A percentile compares a stretch with the other conserved stretches of the same genome.
phyloP scores from a whole-genome alignment of 768 basidiomycete species.

The Serendipita sp. region DNA sequence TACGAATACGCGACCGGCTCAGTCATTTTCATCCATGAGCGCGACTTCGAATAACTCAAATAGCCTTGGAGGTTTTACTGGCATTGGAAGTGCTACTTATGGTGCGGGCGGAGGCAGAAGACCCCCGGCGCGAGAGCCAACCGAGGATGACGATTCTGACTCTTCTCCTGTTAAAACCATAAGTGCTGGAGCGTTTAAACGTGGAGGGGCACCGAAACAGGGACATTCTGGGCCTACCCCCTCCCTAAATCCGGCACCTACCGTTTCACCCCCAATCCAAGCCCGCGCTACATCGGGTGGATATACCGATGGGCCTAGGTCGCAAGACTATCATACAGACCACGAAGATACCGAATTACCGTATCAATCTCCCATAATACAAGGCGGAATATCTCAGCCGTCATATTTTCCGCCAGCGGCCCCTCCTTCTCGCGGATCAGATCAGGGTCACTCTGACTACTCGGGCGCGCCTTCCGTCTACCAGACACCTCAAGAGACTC shows the following conservation, averaged over 20 bases:
- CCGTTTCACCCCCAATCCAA: not conserved
- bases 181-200: not conserved
- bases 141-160: not conserved
- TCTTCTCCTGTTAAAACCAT: not conserved
- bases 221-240: not conserved
- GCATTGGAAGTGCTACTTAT: not conserved
- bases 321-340: no score
- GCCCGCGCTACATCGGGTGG: not conserved
- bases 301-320: no score
- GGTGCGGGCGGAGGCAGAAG: not conserved
- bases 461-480: not conserved
- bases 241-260: not conserved
- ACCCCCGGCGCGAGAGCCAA: not conserved
- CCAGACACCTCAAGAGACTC: not conserved
- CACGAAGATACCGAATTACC: not conserved
- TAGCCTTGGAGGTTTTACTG: not conserved
- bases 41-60: not conserved
- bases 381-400: not conserved
- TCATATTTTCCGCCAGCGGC: not conserved
- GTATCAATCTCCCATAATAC: not conserved
- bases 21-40: not conserved
- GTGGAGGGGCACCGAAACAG: not conserved
- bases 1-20: not conserved
- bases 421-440: not conserved
- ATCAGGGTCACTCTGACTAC: not conserved